A percentile compares a stretch with the other conserved stretches of the same genome.
Conservation (phyloP, 2,329 filamentous ascomycete species). For the Fusarium veterinarium region DNA sequence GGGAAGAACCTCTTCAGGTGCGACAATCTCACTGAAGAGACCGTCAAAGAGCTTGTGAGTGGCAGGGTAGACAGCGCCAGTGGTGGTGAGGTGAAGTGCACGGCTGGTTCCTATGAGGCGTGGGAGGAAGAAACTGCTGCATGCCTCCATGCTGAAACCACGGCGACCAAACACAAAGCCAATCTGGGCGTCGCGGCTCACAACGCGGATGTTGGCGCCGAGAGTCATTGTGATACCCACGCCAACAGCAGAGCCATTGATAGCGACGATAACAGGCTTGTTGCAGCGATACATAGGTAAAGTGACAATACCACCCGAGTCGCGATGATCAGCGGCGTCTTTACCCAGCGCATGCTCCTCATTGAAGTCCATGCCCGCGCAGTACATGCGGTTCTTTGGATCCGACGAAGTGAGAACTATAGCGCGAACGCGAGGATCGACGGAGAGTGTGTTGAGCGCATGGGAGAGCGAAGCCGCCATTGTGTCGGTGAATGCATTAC, state of each 20-base stretch:
- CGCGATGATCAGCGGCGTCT: constrained; percentile 53
- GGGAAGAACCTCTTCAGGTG: constrained; percentile 69
- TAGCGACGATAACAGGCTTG: constrained; percentile 69
- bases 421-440: constrained; percentile 64
- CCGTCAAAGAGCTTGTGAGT: constrained; percentile 63
- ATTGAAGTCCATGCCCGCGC: constrained; percentile 68
- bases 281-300: constrained; percentile 67
- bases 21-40: constrained; percentile 74
- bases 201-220: constrained; percentile 64
- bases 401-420: constrained; percentile 67
- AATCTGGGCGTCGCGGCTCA: constrained; percentile 69
- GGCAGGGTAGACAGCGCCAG: constrained; percentile 69
- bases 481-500: constrained; percentile 75
- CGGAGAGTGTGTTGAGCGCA: constrained; percentile 63
- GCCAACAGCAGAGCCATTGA: constrained; percentile 70
- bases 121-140: constrained; percentile 77
- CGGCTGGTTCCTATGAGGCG: constrained; percentile 73
- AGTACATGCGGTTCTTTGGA: constrained; percentile 62
- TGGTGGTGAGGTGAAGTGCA: constrained; percentile 74
- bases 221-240: constrained; percentile 72
- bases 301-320: constrained; percentile 64
- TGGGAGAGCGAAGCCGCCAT: constrained; percentile 72
- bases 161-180: constrained; percentile 80
- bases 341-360: constrained; percentile 45
- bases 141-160: constrained; percentile 79